These are phyloP conservation scores for Kluyveromyces wickerhamii DNA, from an alignment of 805 yeast genomes.

Conservation along the genomic window DNA sequence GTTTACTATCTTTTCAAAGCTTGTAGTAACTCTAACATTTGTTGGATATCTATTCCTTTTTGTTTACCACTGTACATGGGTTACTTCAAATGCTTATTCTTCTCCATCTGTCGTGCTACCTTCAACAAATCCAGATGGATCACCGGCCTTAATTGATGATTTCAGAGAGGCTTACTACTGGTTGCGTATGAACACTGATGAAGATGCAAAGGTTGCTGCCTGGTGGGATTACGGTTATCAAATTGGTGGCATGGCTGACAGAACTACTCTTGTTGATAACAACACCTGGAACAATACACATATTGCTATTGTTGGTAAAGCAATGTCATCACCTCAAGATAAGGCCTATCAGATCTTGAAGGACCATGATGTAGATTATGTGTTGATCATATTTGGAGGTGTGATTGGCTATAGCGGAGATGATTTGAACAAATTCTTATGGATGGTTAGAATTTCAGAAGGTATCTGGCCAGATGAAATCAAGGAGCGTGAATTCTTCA, in stretches of 20 bases:
- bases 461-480: conserved; percentile 99
- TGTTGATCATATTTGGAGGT: conserved; percentile 91
- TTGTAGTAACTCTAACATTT: conserved; percentile 59
- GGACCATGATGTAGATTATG: conserved; percentile 92
- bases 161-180: conserved; percentile 98
- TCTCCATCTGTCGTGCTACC: conserved; percentile 97
- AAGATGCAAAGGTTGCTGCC: conserved; percentile 92
- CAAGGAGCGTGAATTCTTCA: conserved; percentile 75
- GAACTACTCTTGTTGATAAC: conserved; percentile 96
- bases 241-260: conserved; percentile 99
- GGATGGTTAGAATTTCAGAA: conserved; percentile 99
- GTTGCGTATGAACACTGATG: conserved; percentile 96
- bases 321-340: conserved; percentile 87
- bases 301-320: conserved; percentile 98
- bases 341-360: conserved; percentile 80
- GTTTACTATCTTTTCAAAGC: conserved; percentile 44
- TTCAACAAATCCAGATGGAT: conserved; percentile 73
- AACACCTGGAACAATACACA: conserved; percentile 99
- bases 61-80: conserved; percentile 96
- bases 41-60: conserved; percentile 67
- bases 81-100: conserved; percentile 89
- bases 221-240: conserved; percentile 99
- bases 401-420: conserved; percentile 90
- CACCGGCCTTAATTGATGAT: conserved; percentile 81
- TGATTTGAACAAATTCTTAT: conserved; percentile 89